A percentile compares a stretch with the other conserved stretches of the same genome.
phyloP scores from a whole-genome alignment of 2,329 filamentous ascomycete species.

The Aspergillus aculeatus region DNA sequence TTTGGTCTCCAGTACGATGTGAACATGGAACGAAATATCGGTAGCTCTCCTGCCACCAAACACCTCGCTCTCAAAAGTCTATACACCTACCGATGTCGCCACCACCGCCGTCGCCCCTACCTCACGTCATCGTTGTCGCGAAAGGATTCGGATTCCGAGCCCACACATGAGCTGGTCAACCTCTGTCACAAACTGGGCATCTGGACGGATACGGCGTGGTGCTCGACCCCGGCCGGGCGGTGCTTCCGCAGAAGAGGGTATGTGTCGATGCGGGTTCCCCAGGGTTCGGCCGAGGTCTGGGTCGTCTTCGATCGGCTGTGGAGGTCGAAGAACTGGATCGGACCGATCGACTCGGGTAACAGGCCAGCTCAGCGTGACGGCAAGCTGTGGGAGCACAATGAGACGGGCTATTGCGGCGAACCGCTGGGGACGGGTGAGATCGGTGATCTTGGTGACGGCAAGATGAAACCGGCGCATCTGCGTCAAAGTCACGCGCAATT shows the following conservation, averaged over 20 bases:
- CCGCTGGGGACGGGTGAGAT: slow-evolving; percentile 52
- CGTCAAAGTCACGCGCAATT: slow-evolving; percentile 55
- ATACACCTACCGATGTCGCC: slow-evolving; percentile 62
- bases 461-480: slow-evolving; percentile 54
- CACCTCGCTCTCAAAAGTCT: slow-evolving; percentile 57
- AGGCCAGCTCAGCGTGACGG: slow-evolving; percentile 45
- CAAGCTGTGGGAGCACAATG: slow-evolving; percentile 56
- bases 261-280: slow-evolving; percentile 55
- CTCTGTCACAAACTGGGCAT: slow-evolving; percentile 59
- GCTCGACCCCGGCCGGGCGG: slow-evolving; percentile 56
- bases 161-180: slow-evolving; percentile 59
- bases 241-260: slow-evolving; percentile 59
- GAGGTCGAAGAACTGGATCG: slow-evolving; percentile 60
- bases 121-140: slow-evolving; percentile 55
- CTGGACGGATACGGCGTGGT: slow-evolving; percentile 63
- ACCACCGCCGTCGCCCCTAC: slow-evolving; percentile 60
- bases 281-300: slow-evolving; percentile 59
- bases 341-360: slow-evolving; percentile 36
- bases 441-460: slow-evolving; percentile 50
- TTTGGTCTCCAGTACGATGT: slow-evolving; percentile 46
- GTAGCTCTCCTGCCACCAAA: slow-evolving; percentile 32
- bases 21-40: slow-evolving; percentile 44
- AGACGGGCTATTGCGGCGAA: slow-evolving; percentile 56
- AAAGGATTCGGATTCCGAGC: slow-evolving; percentile 60
- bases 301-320: slow-evolving; percentile 62